Conservation (phyloP, 1,284 basidiomycete species). For the Boletus semigastroideus region DNA sequence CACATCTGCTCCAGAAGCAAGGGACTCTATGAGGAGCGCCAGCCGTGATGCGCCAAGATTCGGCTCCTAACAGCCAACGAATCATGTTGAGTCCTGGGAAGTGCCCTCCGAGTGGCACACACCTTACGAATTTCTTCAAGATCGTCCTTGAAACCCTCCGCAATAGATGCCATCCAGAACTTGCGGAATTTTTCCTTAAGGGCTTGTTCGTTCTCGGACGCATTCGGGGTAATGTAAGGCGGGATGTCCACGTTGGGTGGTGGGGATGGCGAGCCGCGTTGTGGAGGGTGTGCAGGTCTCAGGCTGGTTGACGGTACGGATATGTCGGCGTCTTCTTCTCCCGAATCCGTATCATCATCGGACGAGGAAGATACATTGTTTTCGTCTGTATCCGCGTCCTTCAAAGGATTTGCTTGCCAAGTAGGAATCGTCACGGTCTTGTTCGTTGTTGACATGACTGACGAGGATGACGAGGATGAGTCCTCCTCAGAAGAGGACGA, state of each 20-base stretch:
- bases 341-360: slow-evolving; percentile 14
- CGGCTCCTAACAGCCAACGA: slow-evolving; percentile 53
- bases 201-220: slow-evolving; percentile 45
- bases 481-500: slow-evolving; percentile 45
- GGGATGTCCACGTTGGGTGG: slow-evolving; percentile 42
- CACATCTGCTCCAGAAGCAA: slow-evolving; percentile 73
- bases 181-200: slow-evolving; percentile 67
- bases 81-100: background rate
- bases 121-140: slow-evolving; percentile 74
- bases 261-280: slow-evolving; percentile 48
- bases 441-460: slow-evolving; percentile 13
- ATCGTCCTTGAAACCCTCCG: slow-evolving; percentile 76
- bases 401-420: slow-evolving; percentile 2
- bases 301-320: slow-evolving; percentile 4
- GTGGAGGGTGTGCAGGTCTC: slow-evolving; percentile 3
- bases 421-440: slow-evolving; percentile 9
- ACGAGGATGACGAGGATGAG: slow-evolving; percentile 25
- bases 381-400: slow-evolving; percentile 1
- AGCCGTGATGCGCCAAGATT: slow-evolving; percentile 64
- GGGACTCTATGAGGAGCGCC: slow-evolving; percentile 70
- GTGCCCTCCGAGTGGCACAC: background rate
- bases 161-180: slow-evolving; percentile 80
- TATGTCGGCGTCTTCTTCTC: slow-evolving; percentile 14
- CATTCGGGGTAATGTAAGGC: slow-evolving; percentile 46
- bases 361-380: slow-evolving; percentile 30